phyloP scores from a whole-genome alignment of 768 basidiomycete species.

The Boletus rubropictus region DNA sequence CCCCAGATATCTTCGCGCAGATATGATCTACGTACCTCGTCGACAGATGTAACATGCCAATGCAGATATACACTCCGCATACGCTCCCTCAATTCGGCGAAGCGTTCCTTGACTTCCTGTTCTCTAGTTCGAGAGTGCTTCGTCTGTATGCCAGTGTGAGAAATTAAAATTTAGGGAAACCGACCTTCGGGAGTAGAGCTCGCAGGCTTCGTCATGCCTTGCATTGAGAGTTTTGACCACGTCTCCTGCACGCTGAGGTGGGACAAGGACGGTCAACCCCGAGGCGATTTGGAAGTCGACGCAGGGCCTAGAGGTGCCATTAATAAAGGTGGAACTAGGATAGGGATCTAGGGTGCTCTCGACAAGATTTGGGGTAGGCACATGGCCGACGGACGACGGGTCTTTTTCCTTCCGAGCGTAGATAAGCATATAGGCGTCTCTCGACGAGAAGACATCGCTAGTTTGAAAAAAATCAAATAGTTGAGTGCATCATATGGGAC shows the following conservation, averaged over 20 bases:
- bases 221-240: conserved; percentile 53
- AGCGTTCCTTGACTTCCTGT: conserved; percentile 37
- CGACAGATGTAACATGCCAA: conserved; percentile 49
- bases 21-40: conserved; percentile 41
- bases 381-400: conserved; percentile 11
- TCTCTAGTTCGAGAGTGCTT: conserved; percentile 34
- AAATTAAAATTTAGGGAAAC: conserved; percentile 22
- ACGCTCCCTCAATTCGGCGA: conserved; percentile 45
- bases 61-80: conserved; percentile 56
- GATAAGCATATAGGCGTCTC: conserved; percentile 93
- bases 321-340: conserved; percentile 14
- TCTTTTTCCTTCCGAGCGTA: conserved; percentile 52
- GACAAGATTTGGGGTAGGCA: conserved; percentile 13
- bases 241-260: conserved; percentile 51
- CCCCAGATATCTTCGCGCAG: conserved; percentile 4
- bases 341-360: conserved; percentile 14
- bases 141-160: conserved; percentile 13
- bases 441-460: conserved; percentile 57
- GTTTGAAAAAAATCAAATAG: conserved; percentile 21
- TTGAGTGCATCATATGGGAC: conserved; percentile 32
- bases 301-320: conserved; percentile 16
- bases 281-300: conserved; percentile 6
- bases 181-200: conserved; percentile 43
- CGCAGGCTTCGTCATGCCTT: conserved; percentile 49
- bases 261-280: conserved; percentile 30